phyloP scores from a whole-genome alignment of 192 early-diverging fungal genomes.

The Thamnidium elegans region DNA sequence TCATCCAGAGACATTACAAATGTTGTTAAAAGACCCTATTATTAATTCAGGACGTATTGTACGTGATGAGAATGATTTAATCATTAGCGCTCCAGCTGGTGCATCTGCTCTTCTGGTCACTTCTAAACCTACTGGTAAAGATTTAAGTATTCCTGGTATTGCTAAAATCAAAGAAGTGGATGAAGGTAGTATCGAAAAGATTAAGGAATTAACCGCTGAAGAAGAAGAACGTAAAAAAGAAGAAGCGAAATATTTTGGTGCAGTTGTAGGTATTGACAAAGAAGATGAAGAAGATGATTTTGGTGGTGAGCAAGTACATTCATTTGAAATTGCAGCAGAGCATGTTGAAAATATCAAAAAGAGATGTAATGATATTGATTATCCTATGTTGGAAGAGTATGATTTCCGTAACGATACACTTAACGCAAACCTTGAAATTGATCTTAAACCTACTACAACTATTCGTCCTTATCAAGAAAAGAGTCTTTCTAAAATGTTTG shows the following conservation, averaged over 20 bases:
- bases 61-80: constrained; percentile 46
- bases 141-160: constrained; percentile 64
- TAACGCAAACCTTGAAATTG: constrained; percentile 63
- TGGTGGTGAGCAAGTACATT: constrained; percentile 69
- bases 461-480: constrained; percentile 92
- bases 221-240: constrained; percentile 28
- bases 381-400: constrained; percentile 96
- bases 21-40: constrained; percentile 69
- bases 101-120: constrained; percentile 14
- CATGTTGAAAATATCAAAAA: constrained; percentile 78
- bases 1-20: constrained; percentile 78
- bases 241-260: constrained; percentile 42
- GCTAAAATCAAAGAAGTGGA: constrained; percentile 47
- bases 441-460: constrained; percentile 91
- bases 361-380: constrained; percentile 87
- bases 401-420: constrained; percentile 84
- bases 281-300: constrained; percentile 76
- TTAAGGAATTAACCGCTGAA: constrained; percentile 21
- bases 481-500: constrained; percentile 97
- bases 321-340: constrained; percentile 69
- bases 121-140: constrained; percentile 58
- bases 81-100: constrained; percentile 10
- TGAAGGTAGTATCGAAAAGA: constrained; percentile 10
- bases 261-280: constrained; percentile 44
- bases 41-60: constrained; percentile 66